A percentile compares a stretch with the other conserved stretches of the same genome.
phyloP scores from a whole-genome alignment of 2,329 filamentous ascomycete genomes.

The Colletotrichum gigasporum region DNA sequence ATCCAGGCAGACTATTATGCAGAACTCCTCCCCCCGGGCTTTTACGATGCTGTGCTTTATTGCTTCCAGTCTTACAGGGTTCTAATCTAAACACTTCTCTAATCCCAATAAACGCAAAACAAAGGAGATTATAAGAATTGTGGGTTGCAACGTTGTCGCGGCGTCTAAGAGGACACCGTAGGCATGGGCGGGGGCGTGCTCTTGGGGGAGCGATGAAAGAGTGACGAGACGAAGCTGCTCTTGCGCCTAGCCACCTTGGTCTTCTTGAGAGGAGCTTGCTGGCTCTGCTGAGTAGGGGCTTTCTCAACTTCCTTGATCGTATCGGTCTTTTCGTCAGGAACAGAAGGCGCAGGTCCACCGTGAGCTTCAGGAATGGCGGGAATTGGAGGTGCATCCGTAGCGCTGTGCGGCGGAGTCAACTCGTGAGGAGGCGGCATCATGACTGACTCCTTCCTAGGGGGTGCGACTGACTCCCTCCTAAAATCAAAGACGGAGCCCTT shows the following conservation, averaged over 20 bases:
- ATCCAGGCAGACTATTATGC: conserved; percentile 7
- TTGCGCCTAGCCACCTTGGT: conserved; percentile 22
- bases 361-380: conserved; percentile 20
- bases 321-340: conserved; percentile 10
- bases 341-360: no score
- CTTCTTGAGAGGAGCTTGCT: conserved; percentile 1
- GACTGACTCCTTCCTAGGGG: conserved; percentile 5
- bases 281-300: neutral
- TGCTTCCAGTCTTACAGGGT: neutral
- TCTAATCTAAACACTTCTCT: conserved; percentile 20
- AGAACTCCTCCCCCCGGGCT: conserved; percentile 18
- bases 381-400: conserved; percentile 21
- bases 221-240: conserved; percentile 23
- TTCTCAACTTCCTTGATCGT: conserved; percentile 21
- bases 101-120: neutral
- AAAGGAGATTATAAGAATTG: conserved; percentile 12
- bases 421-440: conserved; percentile 16
- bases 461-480: conserved; percentile 9
- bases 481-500: conserved; percentile 30
- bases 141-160: neutral
- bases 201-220: conserved; percentile 23
- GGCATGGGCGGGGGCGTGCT: conserved; percentile 2
- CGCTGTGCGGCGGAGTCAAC: conserved; percentile 27
- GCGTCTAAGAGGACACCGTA: neutral
- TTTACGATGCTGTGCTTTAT: conserved; percentile 6